Base-by-base conservation (phyloP, 805 yeast species). In the Candida hispaniensis region DNA sequence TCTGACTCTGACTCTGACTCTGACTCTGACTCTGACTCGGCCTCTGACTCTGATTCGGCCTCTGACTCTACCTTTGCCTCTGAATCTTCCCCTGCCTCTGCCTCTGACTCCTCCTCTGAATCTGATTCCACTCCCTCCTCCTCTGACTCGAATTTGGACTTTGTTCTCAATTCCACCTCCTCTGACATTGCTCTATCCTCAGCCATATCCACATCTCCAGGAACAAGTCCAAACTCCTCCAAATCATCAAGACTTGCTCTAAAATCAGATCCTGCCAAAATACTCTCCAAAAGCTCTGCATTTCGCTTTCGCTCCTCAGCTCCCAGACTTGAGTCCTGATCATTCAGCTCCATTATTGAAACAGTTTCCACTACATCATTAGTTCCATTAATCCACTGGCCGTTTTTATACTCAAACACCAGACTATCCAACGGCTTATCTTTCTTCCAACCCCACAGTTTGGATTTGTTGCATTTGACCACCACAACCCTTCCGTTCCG, bases 361-460 rank as follows among this genome's bases (percentile, higher is more conserved):
- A 65, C 51, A 36, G 73, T 64, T 49, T 86, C 96, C 12, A 86
- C 67, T 8, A 82, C 67, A 51, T 81, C 93, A 30, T 76, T 80
- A 41, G 71, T 73, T 5, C 85, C 85, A 53, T 79, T 81, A 45
- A 67, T 68, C 95, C 95, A 83, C 28, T 66, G 68, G 0, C 79
- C 80, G 42, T 75, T 69, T 7, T 56, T 60, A 51, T 70, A 86
- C 36, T 63, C 61, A 55, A 64, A 69, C 0, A 77, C 79, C 45
- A 85, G 61, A 46, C 78, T 91, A 19, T 67, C 64, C 2, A 66
- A 52, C 3, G 66, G 61, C 47, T 69, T 76, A 43, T 71, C 67
- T 58, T 79, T 80, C 45, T 79, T 85, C 42, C 72, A 67, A 3
- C 97, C 97, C 98, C 98, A 88, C 24, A 91, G 65, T 52, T 85